Percentiles rank a stretch among this genome's conserved stretches.
Evolutionary conservation across 805 yeast genomes (phyloP).

Genomic region (Kodamaea jinghongensis): DNA sequence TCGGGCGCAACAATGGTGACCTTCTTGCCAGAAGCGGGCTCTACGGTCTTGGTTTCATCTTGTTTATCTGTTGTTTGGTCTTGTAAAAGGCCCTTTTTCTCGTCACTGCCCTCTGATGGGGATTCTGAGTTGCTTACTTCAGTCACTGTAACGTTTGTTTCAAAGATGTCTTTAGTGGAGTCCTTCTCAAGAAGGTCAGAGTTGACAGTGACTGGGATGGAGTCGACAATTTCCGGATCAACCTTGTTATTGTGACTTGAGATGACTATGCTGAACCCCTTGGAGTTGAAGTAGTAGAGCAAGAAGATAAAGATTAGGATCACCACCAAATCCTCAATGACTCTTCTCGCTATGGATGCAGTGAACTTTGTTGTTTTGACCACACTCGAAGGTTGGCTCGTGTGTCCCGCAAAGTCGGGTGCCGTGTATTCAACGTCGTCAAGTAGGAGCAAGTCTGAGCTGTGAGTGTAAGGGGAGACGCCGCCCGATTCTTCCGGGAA

Average conservation of each 20-base stretch:
- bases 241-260: conserved; percentile 6
- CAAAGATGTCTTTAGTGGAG: not conserved
- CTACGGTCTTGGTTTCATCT: not conserved
- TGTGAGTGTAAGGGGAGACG: not conserved
- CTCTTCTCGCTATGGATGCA: conserved; percentile 19
- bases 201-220: conserved; percentile 1
- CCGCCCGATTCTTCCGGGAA: conserved; percentile 20
- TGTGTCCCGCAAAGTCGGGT: not conserved
- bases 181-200: not conserved
- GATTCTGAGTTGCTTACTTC: conserved; percentile 4
- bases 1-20: conserved; percentile 23
- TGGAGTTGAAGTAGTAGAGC: conserved; percentile 9
- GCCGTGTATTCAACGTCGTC: conserved; percentile 2
- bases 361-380: conserved; percentile 6
- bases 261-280: conserved; percentile 9
- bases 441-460: conserved; percentile 10
- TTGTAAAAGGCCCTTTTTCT: conserved; percentile 2
- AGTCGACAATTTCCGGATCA: conserved; percentile 3
- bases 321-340: conserved; percentile 51
- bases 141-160: not conserved
- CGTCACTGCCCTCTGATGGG: conserved; percentile 5
- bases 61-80: not conserved
- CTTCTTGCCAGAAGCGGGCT: conserved; percentile 11
- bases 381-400: not conserved
- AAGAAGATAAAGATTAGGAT: conserved; percentile 13